phyloP scores from a whole-genome alignment of 1,139 yeast genomes.

The Suhomyces coccinellae region DNA sequence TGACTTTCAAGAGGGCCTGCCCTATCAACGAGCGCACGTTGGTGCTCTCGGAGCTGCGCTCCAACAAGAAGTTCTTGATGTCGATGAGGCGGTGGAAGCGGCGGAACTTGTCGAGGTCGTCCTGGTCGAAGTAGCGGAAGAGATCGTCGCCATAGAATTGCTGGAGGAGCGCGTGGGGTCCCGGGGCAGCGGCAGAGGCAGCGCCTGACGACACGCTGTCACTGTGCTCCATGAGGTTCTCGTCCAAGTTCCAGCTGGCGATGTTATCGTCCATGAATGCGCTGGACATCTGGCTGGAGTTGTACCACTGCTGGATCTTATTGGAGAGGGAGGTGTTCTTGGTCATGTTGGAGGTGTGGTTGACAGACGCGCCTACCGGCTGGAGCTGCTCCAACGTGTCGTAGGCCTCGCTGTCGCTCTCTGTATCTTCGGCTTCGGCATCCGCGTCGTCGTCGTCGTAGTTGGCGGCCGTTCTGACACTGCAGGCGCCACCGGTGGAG shows the following conservation, averaged over 20 bases:
- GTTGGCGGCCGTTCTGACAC: constrained; percentile 15
- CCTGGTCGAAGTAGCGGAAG: constrained; percentile 25
- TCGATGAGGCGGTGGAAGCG: constrained; percentile 26
- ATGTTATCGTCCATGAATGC: constrained; percentile 39
- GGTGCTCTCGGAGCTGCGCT: constrained; percentile 8
- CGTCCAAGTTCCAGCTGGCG: constrained; percentile 50
- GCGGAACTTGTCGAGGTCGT: constrained; percentile 31
- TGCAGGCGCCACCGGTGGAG: constrained; percentile 2
- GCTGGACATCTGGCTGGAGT: constrained; percentile 12
- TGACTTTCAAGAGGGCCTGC: constrained; percentile 8
- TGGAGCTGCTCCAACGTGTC: not conserved
- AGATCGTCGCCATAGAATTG: constrained; percentile 41
- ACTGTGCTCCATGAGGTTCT: constrained; percentile 23
- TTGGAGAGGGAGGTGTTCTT: constrained; percentile 16
- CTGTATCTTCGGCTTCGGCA: constrained; percentile 15
- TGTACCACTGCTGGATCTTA: constrained; percentile 30
- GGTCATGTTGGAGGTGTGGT: not conserved
- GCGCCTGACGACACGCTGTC: not conserved
- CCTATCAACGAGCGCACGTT: constrained; percentile 6
- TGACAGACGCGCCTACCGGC: not conserved
- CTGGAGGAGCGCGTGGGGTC: constrained; percentile 13
- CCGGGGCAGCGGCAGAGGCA: not conserved
- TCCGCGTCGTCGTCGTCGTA: constrained; percentile 23
- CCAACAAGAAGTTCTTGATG: constrained; percentile 20
- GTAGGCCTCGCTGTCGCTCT: not conserved